These are phyloP conservation scores for Aspergillus cejpii DNA, from an alignment of 2,329 filamentous ascomycete species.

Conservation along the genomic window DNA sequence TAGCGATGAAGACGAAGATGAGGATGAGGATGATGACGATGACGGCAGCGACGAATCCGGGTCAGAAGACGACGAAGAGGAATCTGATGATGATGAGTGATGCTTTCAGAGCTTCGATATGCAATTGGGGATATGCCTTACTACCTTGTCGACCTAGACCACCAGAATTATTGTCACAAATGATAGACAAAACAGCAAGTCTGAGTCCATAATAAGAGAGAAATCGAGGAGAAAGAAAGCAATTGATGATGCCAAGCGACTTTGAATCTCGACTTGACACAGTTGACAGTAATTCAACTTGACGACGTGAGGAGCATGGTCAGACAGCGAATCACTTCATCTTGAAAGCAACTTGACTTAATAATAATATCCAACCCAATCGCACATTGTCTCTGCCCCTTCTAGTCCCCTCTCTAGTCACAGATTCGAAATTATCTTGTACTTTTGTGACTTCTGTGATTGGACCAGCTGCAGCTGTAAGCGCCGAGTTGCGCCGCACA, in stretches of 20 bases:
- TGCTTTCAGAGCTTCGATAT: constrained; percentile 13
- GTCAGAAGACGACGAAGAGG: constrained; percentile 48
- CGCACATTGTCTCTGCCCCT: neutral
- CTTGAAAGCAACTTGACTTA: too few relatives aligned
- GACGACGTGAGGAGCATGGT: too few relatives aligned
- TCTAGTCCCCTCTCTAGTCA: neutral
- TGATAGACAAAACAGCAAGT: neutral
- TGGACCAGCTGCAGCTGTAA: neutral
- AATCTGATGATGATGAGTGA: constrained; percentile 28
- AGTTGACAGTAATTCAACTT: too few relatives aligned
- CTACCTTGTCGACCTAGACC: neutral
- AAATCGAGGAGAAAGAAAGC: too few relatives aligned
- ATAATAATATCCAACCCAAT: neutral
- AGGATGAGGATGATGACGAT: constrained; percentile 41
- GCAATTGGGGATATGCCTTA: constrained; percentile 2
- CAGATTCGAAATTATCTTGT: neutral
- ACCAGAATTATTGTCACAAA: neutral
- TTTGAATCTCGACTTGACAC: too few relatives aligned
- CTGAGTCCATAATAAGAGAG: too few relatives aligned
- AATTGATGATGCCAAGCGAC: too few relatives aligned
- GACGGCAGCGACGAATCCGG: constrained; percentile 41
- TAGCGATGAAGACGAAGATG: constrained; percentile 52
- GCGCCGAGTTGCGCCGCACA: neutral
- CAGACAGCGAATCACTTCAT: too few relatives aligned
- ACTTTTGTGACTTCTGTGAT: neutral